phyloP scores from a whole-genome alignment of 495 filamentous ascomycete species.

The Penicillium chermesinum region DNA sequence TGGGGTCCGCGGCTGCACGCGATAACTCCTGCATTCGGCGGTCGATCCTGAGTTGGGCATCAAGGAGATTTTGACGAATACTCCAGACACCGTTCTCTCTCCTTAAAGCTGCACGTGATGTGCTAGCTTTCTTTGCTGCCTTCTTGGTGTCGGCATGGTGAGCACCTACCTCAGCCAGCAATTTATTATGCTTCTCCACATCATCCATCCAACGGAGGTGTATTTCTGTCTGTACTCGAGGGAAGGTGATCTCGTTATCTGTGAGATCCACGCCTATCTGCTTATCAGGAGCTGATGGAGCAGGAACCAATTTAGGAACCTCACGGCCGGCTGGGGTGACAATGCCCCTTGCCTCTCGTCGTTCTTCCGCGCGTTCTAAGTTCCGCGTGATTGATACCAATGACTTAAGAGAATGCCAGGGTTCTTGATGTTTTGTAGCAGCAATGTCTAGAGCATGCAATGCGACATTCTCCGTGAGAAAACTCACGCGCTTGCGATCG shows the following conservation, averaged over 20 bases:
- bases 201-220: neutral
- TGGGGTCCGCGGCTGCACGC: constrained; percentile 28
- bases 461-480: constrained; percentile 51
- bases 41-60: constrained; percentile 24
- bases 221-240: neutral
- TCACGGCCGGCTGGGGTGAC: constrained; percentile 35
- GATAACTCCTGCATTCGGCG: constrained; percentile 24
- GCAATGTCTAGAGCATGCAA: constrained; percentile 48
- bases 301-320: constrained; percentile 16
- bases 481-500: constrained; percentile 46
- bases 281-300: constrained; percentile 14
- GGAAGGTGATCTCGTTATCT: neutral
- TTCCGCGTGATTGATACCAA: constrained; percentile 30
- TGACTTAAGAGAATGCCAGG: constrained; percentile 22
- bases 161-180: neutral
- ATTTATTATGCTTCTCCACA: neutral
- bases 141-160: neutral
- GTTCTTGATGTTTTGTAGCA: constrained; percentile 11
- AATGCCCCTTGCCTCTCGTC: constrained; percentile 29
- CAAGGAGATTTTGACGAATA: constrained; percentile 22
- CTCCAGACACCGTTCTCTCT: constrained; percentile 23
- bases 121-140: neutral
- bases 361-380: constrained; percentile 29
- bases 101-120: constrained; percentile 16
- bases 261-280: too few relatives aligned